Evolutionary conservation across 176 grass and related monocot genomes (phyloP).

Genomic region (Secale cereale): DNA sequence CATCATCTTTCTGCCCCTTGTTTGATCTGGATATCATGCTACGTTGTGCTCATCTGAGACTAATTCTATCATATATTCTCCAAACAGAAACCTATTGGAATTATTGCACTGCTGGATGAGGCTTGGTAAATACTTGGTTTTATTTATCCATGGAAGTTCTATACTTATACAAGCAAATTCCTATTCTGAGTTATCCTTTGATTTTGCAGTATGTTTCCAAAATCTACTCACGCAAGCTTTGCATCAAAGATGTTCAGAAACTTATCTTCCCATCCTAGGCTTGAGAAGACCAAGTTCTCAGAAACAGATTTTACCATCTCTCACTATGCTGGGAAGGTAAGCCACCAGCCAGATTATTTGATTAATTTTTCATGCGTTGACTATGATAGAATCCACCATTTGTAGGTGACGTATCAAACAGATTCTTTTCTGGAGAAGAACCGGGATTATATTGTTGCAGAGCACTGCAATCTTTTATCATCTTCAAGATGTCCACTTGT

Average conservation of each 20-base stretch:
- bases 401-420: conserved; percentile 94
- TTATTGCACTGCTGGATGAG: conserved; percentile 94
- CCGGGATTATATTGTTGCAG: conserved; percentile 93
- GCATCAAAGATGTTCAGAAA: conserved; percentile 90
- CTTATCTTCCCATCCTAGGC: conserved; percentile 74
- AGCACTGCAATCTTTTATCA: conserved; percentile 92
- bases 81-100: conserved; percentile 96
- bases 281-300: conserved; percentile 94
- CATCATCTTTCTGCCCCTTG: background rate
- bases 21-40: background rate
- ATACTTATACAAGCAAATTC: conserved; percentile 1
- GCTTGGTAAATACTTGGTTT: conserved; percentile 73
- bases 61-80: conserved; percentile 21
- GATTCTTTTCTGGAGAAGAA: conserved; percentile 98
- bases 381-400: conserved; percentile 2
- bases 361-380: conserved; percentile 19
- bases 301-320: conserved; percentile 96
- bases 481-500: conserved; percentile 84
- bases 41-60: background rate
- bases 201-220: conserved; percentile 90
- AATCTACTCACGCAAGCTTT: conserved; percentile 92
- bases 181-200: background rate
- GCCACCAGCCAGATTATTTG: background rate
- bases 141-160: conserved; percentile 16
- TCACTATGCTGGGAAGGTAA: conserved; percentile 98